Evolutionary conservation across 2,329 filamentous ascomycete genomes (phyloP).

Genomic region (Hypoxylon sp.): DNA sequence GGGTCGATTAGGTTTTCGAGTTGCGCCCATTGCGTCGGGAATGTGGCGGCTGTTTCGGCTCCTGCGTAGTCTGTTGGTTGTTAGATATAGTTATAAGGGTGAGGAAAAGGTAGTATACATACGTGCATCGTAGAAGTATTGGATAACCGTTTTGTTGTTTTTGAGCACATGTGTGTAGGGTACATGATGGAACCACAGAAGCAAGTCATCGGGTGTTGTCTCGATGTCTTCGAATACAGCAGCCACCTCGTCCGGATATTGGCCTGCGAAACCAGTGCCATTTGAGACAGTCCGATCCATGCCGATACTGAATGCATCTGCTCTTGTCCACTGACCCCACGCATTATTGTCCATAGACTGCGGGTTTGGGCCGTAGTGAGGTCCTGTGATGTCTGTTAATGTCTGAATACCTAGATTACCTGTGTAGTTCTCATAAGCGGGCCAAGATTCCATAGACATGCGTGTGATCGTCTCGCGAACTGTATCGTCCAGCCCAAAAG

Average conservation of each 20-base stretch:
- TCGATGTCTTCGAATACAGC: conserved; percentile 65
- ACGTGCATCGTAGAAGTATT: conserved; percentile 61
- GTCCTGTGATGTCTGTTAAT: conserved; percentile 71
- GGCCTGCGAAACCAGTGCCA: conserved; percentile 71
- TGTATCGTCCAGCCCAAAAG: conserved; percentile 63
- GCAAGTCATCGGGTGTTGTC: conserved; percentile 71
- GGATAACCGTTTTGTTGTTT: conserved; percentile 68
- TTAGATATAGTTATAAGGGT: conserved; percentile 1
- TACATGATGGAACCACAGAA: conserved; percentile 80
- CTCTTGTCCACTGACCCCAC: conserved; percentile 78
- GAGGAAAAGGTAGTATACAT: conserved; percentile 2
- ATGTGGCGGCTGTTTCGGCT: conserved; percentile 67
- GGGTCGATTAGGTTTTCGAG: conserved; percentile 65
- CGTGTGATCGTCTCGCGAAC: conserved; percentile 67
- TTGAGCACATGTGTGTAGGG: conserved; percentile 70
- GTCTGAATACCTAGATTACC: conserved; percentile 77
- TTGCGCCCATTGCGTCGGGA: conserved; percentile 62
- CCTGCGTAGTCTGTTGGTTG: conserved; percentile 54
- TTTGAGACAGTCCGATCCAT: conserved; percentile 77
- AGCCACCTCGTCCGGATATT: conserved; percentile 70
- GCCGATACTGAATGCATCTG: conserved; percentile 65
- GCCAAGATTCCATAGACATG: conserved; percentile 75
- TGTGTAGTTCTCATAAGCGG: conserved; percentile 74
- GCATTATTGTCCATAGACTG: conserved; percentile 71
- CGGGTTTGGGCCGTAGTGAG: conserved; percentile 74